Evolutionary conservation across 768 basidiomycete species (phyloP).

Genomic region (Trametes elegans): DNA sequence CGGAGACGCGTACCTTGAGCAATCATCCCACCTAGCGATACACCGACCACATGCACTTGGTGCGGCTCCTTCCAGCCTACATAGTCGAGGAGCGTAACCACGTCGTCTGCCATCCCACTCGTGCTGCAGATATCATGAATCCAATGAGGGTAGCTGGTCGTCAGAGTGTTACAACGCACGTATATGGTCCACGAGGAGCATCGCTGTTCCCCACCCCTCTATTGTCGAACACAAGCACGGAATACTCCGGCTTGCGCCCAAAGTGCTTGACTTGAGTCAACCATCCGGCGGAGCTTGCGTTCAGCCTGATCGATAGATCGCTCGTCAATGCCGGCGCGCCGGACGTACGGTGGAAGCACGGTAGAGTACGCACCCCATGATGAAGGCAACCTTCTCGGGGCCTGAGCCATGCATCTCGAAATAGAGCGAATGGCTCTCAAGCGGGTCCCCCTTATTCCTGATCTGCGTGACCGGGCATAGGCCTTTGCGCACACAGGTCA

Average conservation of each 20-base stretch:
- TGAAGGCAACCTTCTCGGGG: conserved; percentile 63
- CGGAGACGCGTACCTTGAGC: conserved; percentile 52
- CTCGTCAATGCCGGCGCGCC: neutral
- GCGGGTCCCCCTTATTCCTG: conserved; percentile 42
- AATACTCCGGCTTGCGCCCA: conserved; percentile 48
- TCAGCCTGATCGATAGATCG: conserved; percentile 42
- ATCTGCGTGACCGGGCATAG: conserved; percentile 70
- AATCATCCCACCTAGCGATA: conserved; percentile 84
- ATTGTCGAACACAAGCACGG: conserved; percentile 78
- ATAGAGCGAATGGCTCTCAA: conserved; percentile 74
- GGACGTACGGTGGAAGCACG: neutral
- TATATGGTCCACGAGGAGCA: conserved; percentile 71
- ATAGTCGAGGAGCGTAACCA: conserved; percentile 61
- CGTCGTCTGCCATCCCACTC: conserved; percentile 75
- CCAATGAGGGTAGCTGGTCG: neutral
- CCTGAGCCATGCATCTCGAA: conserved; percentile 75
- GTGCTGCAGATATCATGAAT: conserved; percentile 43
- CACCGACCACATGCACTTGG: conserved; percentile 67
- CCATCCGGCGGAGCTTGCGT: conserved; percentile 65
- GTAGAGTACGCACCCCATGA: conserved; percentile 66
- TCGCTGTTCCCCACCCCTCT: conserved; percentile 78
- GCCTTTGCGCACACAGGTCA: conserved; percentile 65
- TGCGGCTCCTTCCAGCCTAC: conserved; percentile 67
- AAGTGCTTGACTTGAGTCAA: conserved; percentile 63
- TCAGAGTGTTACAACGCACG: conserved; percentile 44